Evolutionary conservation across 2,329 filamentous ascomycete species (phyloP).

Genomic region (Fusarium haematococcum): DNA sequence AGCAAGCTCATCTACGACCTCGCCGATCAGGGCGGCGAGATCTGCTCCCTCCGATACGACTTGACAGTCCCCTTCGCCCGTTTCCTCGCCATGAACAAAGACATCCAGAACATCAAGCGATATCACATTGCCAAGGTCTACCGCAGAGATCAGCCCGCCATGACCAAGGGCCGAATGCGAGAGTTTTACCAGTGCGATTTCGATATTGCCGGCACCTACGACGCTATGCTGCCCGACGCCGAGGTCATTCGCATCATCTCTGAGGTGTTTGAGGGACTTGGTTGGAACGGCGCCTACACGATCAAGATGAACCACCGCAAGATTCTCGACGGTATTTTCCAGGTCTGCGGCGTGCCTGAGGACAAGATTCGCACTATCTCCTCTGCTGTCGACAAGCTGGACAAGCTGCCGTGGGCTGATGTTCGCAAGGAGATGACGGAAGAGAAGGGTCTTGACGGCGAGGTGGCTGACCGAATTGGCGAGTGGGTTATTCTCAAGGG

Average conservation of each 20-base stretch:
- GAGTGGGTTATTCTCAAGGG: constrained; percentile 85
- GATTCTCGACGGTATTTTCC: constrained; percentile 92
- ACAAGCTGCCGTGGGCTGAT: constrained; percentile 91
- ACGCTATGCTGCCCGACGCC: constrained; percentile 91
- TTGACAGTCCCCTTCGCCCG: constrained; percentile 91
- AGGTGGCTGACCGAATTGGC: constrained; percentile 88
- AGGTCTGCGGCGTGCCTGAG: constrained; percentile 87
- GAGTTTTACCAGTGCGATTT: constrained; percentile 99
- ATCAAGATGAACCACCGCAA: constrained; percentile 97
- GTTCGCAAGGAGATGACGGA: constrained; percentile 94
- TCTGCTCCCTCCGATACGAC: constrained; percentile 82
- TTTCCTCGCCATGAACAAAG: constrained; percentile 91
- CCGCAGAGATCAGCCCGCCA: constrained; percentile 64
- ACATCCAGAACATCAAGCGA: constrained; percentile 86
- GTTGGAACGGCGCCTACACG: constrained; percentile 79
- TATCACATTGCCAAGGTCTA: constrained; percentile 95
- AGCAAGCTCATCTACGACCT: constrained; percentile 92
- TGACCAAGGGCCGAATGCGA: constrained; percentile 92
- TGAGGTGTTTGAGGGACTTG: constrained; percentile 86
- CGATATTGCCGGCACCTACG: constrained; percentile 89
- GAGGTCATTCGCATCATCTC: constrained; percentile 87
- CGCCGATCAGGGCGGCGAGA: constrained; percentile 86
- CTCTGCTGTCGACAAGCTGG: constrained; percentile 94
- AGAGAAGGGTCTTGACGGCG: constrained; percentile 83
- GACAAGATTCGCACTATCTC: constrained; percentile 92